Evolutionary conservation across 2,329 filamentous ascomycete species (phyloP).

Genomic region (Dothideomycetes sp.): DNA sequence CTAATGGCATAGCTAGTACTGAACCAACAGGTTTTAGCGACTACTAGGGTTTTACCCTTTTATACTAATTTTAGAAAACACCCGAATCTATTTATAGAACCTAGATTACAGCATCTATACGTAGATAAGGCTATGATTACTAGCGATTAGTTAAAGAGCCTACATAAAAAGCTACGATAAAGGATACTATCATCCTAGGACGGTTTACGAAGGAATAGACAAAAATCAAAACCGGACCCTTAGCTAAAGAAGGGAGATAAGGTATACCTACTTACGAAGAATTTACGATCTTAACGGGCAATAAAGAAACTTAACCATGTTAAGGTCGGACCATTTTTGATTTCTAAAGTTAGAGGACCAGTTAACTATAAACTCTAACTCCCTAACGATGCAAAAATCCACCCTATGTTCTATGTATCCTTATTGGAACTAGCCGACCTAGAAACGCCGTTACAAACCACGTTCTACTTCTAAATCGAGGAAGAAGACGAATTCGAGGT

Average conservation of each 20-base stretch:
- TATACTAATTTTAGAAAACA: conserved; percentile 16
- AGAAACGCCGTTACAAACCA: not conserved
- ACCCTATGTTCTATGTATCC: not conserved
- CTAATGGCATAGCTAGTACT: conserved; percentile 18
- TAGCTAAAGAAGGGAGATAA: conserved; percentile 16
- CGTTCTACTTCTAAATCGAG: not conserved
- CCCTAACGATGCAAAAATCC: not conserved
- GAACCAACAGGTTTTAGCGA: conserved; percentile 17
- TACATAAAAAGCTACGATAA: not conserved
- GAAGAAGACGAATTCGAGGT: conserved; percentile 1
- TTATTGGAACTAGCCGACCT: not conserved
- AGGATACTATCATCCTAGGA: conserved; percentile 1
- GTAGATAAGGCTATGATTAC: not conserved
- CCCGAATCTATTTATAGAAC: conserved; percentile 1
- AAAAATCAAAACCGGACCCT: conserved; percentile 1
- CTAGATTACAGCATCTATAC: not conserved
- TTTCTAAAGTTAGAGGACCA: conserved; percentile 4
- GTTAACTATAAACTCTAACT: conserved; percentile 1
- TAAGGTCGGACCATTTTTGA: conserved; percentile 16
- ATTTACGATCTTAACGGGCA: conserved; percentile 9
- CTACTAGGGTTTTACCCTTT: conserved; percentile 18
- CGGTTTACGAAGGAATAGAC: not conserved
- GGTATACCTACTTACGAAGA: conserved; percentile 15
- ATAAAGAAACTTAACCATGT: conserved; percentile 15
- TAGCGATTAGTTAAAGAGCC: not conserved